Evolutionary conservation across 306 rosid species (phyloP).

Genomic region (Calophaca sinica): DNA sequence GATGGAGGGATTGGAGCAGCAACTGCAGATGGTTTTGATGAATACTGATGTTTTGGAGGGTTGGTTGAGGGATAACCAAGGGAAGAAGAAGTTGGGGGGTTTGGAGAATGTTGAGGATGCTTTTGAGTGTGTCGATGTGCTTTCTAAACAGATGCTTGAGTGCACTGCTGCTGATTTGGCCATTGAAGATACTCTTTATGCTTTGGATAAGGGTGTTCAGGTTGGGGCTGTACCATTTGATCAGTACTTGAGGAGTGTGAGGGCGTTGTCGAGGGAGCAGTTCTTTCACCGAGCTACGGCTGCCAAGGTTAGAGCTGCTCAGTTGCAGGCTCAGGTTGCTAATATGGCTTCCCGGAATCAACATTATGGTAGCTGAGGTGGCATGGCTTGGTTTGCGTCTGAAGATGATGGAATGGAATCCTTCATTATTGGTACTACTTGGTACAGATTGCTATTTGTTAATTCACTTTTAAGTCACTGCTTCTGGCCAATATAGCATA

Average conservation of each 20-base stretch:
- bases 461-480: conserved; percentile 34
- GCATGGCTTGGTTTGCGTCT: conserved; percentile 13
- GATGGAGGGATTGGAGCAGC: conserved; percentile 90
- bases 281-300: conserved; percentile 80
- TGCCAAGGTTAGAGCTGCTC: conserved; percentile 81
- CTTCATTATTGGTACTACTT: conserved; percentile 33
- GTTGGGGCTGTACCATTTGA: conserved; percentile 76
- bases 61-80: conserved; percentile 83
- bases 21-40: conserved; percentile 89
- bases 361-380: conserved; percentile 57
- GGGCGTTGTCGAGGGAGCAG: conserved; percentile 86
- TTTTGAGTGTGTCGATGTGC: conserved; percentile 70
- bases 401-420: conserved; percentile 25
- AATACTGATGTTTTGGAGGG: conserved; percentile 75
- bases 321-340: conserved; percentile 92
- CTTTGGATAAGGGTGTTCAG: conserved; percentile 85
- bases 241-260: conserved; percentile 84
- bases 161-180: conserved; percentile 87
- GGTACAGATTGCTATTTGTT: conserved; percentile 45
- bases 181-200: conserved; percentile 78
- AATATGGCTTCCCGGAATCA: conserved; percentile 76
- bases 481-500: conserved; percentile 45
- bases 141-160: conserved; percentile 86
- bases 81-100: conserved; percentile 56
- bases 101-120: conserved; percentile 61